Evolutionary conservation across 2,329 filamentous ascomycete genomes (phyloP).

Genomic region (Apiospora phragmitis): DNA sequence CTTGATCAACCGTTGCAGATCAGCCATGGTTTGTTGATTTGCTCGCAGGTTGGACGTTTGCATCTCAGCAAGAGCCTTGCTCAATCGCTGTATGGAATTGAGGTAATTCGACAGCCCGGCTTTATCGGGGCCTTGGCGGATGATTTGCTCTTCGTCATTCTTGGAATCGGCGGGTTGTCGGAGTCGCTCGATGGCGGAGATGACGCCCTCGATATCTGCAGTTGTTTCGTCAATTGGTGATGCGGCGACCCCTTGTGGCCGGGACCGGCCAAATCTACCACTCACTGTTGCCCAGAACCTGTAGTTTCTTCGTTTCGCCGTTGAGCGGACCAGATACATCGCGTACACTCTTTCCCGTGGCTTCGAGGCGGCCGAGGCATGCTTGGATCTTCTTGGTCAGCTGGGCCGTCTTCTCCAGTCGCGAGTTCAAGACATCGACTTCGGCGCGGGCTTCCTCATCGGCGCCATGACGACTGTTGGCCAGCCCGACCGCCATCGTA

Average conservation of each 20-base stretch:
- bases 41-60: slow-evolving; percentile 87
- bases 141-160: slow-evolving; percentile 87
- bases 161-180: slow-evolving; percentile 92
- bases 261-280: slow-evolving; percentile 15
- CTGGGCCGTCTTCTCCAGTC: slow-evolving; percentile 87
- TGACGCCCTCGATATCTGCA: slow-evolving; percentile 79
- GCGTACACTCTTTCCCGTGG: slow-evolving; percentile 85
- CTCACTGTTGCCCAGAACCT: slow-evolving; percentile 80
- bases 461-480: slow-evolving; percentile 48
- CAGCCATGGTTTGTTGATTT: slow-evolving; percentile 84
- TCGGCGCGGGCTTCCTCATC: slow-evolving; percentile 70
- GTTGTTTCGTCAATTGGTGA: neutral
- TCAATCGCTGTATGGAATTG: slow-evolving; percentile 84
- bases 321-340: slow-evolving; percentile 92
- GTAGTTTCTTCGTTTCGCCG: slow-evolving; percentile 85
- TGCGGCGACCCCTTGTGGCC: neutral
- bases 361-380: slow-evolving; percentile 79
- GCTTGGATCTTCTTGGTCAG: slow-evolving; percentile 95
- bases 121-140: slow-evolving; percentile 82
- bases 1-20: slow-evolving; percentile 75
- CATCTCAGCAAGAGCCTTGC: slow-evolving; percentile 80
- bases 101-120: slow-evolving; percentile 83
- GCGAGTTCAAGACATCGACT: slow-evolving; percentile 69
- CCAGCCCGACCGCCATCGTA: slow-evolving; percentile 53
- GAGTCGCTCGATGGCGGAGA: slow-evolving; percentile 83